Evolutionary conservation across 495 filamentous ascomycete species (phyloP).

Genomic region (Chaetomium cochliodes): DNA sequence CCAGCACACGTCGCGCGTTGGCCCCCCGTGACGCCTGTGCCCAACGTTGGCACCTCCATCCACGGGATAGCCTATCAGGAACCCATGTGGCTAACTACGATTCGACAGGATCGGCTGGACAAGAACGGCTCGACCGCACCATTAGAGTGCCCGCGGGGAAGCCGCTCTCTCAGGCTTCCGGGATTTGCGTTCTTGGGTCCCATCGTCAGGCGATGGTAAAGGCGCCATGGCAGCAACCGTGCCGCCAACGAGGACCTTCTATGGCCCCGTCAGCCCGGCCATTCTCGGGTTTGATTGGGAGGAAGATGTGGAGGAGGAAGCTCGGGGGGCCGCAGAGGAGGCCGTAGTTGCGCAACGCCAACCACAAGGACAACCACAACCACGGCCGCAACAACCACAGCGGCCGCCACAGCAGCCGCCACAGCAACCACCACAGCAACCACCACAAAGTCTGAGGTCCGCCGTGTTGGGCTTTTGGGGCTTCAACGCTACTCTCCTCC

Average conservation of each 20-base stretch:
- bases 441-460: not conserved
- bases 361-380: not conserved
- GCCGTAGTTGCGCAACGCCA: not conserved
- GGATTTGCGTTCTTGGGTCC: not conserved
- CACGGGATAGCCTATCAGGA: not conserved
- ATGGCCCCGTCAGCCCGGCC: conserved; percentile 19
- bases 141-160: not conserved
- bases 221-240: conserved; percentile 6
- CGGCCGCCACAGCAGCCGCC: not conserved
- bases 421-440: not conserved
- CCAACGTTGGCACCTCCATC: not conserved
- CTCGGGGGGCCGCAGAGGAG: not conserved
- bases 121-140: not conserved
- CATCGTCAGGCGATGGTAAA: not conserved
- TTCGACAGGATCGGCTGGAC: not conserved
- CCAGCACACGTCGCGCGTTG: not conserved
- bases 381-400: not conserved
- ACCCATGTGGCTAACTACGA: conserved; percentile 6
- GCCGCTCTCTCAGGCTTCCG: not conserved
- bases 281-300: conserved; percentile 21
- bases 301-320: not conserved
- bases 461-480: not conserved
- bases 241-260: conserved; percentile 8
- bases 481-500: not conserved
- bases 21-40: not conserved